Base-by-base conservation (phyloP, 2,329 filamentous ascomycete species). In the Lachnellula hyalina region DNA sequence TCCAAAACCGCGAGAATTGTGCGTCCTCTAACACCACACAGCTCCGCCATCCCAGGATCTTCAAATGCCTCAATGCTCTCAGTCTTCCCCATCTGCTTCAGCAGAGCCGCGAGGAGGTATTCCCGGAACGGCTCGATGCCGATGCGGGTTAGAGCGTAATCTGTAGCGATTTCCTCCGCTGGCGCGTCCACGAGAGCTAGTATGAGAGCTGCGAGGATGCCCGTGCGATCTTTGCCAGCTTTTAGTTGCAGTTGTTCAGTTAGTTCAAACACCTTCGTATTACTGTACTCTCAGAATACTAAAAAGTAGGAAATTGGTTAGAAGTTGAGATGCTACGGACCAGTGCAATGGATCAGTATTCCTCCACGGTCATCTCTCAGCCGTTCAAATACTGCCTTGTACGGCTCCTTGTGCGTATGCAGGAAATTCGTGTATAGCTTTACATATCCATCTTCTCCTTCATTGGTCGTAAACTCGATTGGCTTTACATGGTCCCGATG, bases 171-270 rank as follows among this genome's bases (percentile, higher is more conserved):
- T 12, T 66, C 68, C 23, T 79, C 72, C 11, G 68, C 60, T 4
- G 72, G 59, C 23, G 75, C 74, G 32, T 77, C 79, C 1, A 77
- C 76, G 14, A 82, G 71, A n/a, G 69, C 69, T 52, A 78, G 71
- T n/a, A 83, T 67, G 5, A 83, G 64, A 9, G 75, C 78, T 0
- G 75, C 72, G 8, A 81, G 63, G 8, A 82, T 71, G 8, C 79
- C 79, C 0, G 79, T 83, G 23, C 79, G 73, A 56, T 82, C 80
- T 50, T 79, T 74, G 7, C 80, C 79, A 23, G 77, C 79, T 81
- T 51, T 25, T 1, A 15, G 17, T 2, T 8, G 47, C 19, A 14
- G 47, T n/a, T 12, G 1, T 2, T 21, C 12, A 17, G 19, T 32
- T 19, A 19, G 17, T 21, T 21, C 17, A 44, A 9, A 21, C 21